Evolutionary conservation across 306 rosid genomes (phyloP), one percentile per base, ranked within the genome.

Genomic region (Glycyrrhiza uralensis): DNA sequence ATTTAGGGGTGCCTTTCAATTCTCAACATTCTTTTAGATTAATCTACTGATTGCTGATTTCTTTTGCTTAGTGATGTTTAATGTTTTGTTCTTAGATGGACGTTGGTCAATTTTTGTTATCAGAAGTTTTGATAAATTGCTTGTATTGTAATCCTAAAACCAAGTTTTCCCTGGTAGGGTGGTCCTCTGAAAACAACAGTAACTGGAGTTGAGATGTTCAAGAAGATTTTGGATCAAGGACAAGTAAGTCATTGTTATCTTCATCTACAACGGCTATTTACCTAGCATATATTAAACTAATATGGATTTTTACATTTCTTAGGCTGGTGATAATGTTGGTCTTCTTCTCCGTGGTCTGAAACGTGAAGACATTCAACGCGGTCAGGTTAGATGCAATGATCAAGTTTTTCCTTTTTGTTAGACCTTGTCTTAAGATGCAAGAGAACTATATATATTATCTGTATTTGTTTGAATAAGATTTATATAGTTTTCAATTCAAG

Each of bases 141-240:
- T 50, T 26, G 26, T 14, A 29, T 70, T 41, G 8, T 6, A 35
- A 15, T 71, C 41, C 73, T 82, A 35, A 81, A 65, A 28, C 24
- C 38, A 36, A 39, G 8, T 17, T 77, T 74, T 81, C 7, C 71
- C 38, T 42, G 79, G 75, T 81, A 89, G 96, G 89, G 92, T 9
- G 87, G 90, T 67, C 95, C 97, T 78, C 32, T 86, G 45, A 95
- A 95, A 88, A 86, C 96, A 54, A 86, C 90, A 13, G 97, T 95
- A 58, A 95, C 99, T 41, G 97, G 99, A 74, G 99, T 95, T 76
- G 99, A 95, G 90, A 95, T 95, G 99, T 95, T 95, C 83, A 95
- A 95, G 87, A 95, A 95, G 88, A 91, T 89, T 65, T 84, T 95
- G 86, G 99, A 95, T 75, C 91, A 84, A 63, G 99, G 99, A 61